Evolutionary conservation across 345 rosid species (phyloP), one percentile per base, ranked within the genome.

Genomic region (Syzygium aqueum): DNA sequence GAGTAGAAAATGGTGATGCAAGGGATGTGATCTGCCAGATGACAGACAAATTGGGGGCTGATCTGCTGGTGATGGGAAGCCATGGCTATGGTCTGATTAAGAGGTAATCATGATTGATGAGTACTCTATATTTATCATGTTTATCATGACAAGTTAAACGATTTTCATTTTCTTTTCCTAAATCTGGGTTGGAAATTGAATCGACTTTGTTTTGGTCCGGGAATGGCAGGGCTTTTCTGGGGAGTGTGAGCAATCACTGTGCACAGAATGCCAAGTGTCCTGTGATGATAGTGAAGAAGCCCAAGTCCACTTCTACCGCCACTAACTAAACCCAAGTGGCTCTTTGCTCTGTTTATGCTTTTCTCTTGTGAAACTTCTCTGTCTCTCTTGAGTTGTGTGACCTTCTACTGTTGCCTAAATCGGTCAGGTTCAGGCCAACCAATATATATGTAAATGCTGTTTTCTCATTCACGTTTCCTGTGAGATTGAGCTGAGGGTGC

Each of bases 161-260:
- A 51, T 54, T 28, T 28, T 2, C 67, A 50, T 14, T 84, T 40
- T 6, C 51, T 15, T 61, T 56, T n/a, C 6, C 40, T 56, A 33
- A 43, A 50, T 28, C 37, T 84, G 0, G 14, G 54, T 53, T 84
- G 52, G 54, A 49, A 8, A 49, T 83, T 49, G 52, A 14, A n/a
- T 28, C 53, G 49, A 51, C 16, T 51, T 61, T 53, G 52, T 61
- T 53, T 82, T 3, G 59, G 28, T 84, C 6, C 7, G 37, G 77
- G 53, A 25, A 17, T 77, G 67, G 59, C 88, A 94, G 95, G 93
- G 89, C 94, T 11, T 90, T 93, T 17, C 89, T 95, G 85, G 96
- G 96, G 67, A 95, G 97, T 51, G 97, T 94, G 51, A 95, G 96
- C 94, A 93, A 89, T 43, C 95, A 95, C 63, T 95, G 97, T 84